These are phyloP conservation scores for Hanseniaspora hatyaiensis DNA, from an alignment of 805 yeast genomes.

Conservation along the genomic window DNA sequence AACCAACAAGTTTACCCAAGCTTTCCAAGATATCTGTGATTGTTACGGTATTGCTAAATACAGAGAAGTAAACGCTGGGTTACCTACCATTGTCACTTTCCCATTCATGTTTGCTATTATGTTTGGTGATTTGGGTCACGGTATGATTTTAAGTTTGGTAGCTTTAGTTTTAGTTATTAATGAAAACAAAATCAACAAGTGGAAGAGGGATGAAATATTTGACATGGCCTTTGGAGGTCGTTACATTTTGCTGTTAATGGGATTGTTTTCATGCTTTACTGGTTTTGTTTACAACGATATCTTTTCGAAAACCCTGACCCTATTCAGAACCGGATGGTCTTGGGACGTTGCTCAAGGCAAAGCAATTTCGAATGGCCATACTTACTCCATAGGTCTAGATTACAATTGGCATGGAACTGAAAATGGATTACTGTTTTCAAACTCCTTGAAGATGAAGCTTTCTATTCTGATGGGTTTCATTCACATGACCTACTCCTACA, in stretches of 20 bases:
- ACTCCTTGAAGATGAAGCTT: slow-evolving; percentile 67
- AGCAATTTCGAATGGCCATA: slow-evolving; percentile 33
- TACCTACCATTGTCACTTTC: slow-evolving; percentile 62
- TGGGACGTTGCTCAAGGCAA: slow-evolving; percentile 46
- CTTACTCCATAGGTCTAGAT: slow-evolving; percentile 53
- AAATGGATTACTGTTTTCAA: slow-evolving; percentile 54
- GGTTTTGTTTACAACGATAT: slow-evolving; percentile 64
- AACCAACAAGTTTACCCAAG: slow-evolving; percentile 56
- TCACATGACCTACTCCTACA: slow-evolving; percentile 62
- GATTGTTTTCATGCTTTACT: slow-evolving; percentile 59
- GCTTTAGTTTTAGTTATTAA: slow-evolving; percentile 44
- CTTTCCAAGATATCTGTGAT: slow-evolving; percentile 59
- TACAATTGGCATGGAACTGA: slow-evolving; percentile 75
- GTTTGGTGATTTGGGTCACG: slow-evolving; percentile 78
- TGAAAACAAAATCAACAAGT: slow-evolving; percentile 40
- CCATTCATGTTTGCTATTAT: slow-evolving; percentile 75
- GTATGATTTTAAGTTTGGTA: slow-evolving; percentile 48
- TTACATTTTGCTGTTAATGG: slow-evolving; percentile 59
- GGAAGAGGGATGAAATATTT: slow-evolving; percentile 61
- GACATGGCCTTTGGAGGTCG: slow-evolving; percentile 69
- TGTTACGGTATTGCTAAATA: slow-evolving; percentile 71
- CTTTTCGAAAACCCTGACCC: slow-evolving; percentile 56
- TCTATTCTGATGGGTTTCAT: slow-evolving; percentile 64
- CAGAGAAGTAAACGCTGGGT: slow-evolving; percentile 64
- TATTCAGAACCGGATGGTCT: slow-evolving; percentile 60